Conservation (phyloP, 2,329 filamentous ascomycete genomes). For the Cladosporium sp. region DNA sequence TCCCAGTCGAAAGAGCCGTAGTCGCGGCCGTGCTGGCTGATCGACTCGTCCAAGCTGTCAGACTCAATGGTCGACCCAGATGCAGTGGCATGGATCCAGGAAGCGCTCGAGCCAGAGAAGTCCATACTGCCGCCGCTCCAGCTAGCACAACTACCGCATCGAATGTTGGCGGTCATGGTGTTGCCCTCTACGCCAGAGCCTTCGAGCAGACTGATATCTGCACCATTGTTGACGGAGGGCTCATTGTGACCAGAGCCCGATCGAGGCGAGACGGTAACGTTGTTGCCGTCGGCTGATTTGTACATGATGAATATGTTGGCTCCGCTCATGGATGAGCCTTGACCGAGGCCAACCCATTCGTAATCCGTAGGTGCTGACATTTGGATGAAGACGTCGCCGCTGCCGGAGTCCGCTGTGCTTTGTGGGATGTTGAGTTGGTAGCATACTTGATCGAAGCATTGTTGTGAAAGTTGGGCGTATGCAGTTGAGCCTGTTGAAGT, state of each 20-base stretch:
- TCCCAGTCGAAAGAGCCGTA: slow-evolving; percentile 42
- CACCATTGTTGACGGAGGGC: slow-evolving; percentile 40
- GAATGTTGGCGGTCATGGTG: slow-evolving; percentile 54
- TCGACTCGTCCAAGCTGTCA: slow-evolving; percentile 39
- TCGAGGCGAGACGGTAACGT: slow-evolving; percentile 56
- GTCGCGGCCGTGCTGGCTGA: slow-evolving; percentile 42
- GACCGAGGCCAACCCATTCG: slow-evolving; percentile 54
- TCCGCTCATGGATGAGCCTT: slow-evolving; percentile 51
- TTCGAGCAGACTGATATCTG: slow-evolving; percentile 47
- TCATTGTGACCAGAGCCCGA: slow-evolving; percentile 40
- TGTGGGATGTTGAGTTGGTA: slow-evolving; percentile 54
- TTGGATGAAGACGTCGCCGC: slow-evolving; percentile 56
- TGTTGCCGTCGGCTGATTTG: slow-evolving; percentile 46
- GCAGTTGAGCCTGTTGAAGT: slow-evolving; percentile 16
- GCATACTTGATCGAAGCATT: slow-evolving; percentile 33
- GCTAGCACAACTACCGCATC: slow-evolving; percentile 49
- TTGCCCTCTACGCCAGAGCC: slow-evolving; percentile 51
- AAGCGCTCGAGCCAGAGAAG: slow-evolving; percentile 39
- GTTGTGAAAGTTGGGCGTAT: slow-evolving; percentile 17
- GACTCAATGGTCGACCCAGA: slow-evolving; percentile 46
- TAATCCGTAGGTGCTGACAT: slow-evolving; percentile 51
- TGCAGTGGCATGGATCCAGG: slow-evolving; percentile 50
- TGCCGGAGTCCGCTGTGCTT: slow-evolving; percentile 46
- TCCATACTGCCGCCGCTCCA: slow-evolving; percentile 52
- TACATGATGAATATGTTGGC: slow-evolving; percentile 59